Conservation (phyloP, 176 grass and related monocot species). For the Bromus sterilis region DNA sequence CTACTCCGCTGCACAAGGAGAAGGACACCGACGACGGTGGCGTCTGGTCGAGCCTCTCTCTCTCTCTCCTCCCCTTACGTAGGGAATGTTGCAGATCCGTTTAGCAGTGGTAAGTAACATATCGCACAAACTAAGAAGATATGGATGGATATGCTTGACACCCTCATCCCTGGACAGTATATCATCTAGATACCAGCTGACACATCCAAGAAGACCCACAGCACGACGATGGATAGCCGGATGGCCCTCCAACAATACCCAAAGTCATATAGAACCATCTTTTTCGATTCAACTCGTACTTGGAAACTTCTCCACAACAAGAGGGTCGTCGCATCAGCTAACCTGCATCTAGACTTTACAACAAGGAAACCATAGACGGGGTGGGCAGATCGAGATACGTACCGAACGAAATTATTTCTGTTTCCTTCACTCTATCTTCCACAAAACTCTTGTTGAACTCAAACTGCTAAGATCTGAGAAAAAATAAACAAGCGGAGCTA, state of each 20-base stretch:
- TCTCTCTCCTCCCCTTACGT: too few species aligned
- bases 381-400: conserved; percentile 5
- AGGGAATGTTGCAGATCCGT: too few species aligned
- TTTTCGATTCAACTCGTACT: background rate
- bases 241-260: background rate
- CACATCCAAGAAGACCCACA: conserved; percentile 6
- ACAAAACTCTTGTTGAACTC: background rate
- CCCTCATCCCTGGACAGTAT: background rate
- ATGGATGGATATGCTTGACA: background rate
- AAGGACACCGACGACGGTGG: too few species aligned
- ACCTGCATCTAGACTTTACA: background rate
- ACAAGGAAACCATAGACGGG: background rate
- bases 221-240: background rate
- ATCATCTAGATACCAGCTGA: background rate
- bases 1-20: too few species aligned
- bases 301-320: background rate
- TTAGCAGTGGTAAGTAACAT: too few species aligned
- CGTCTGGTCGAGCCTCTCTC: too few species aligned
- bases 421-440: background rate
- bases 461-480: conserved; percentile 9
- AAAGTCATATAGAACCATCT: background rate
- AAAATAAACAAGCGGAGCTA: background rate
- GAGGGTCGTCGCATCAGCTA: too few species aligned
- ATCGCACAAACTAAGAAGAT: background rate
- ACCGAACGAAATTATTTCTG: background rate